A percentile compares a stretch with the other conserved stretches of the same genome.
These are phyloP conservation scores for Fusarium beomiforme DNA, from an alignment of 2,329 filamentous ascomycete genomes.

Conservation along the genomic window DNA sequence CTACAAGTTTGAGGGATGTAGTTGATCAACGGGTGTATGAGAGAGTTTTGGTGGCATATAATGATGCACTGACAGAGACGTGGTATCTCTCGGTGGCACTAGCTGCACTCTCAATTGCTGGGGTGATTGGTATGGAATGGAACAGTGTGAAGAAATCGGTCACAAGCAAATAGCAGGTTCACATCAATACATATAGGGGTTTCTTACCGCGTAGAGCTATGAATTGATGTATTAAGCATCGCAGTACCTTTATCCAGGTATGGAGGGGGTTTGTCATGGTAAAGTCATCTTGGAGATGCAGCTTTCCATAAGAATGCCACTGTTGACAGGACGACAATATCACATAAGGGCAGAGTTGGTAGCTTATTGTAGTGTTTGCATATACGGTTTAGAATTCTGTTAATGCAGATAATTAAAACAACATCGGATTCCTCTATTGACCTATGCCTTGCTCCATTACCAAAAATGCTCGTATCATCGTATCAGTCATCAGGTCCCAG, in stretches of 20 bases:
- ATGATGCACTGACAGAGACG: background rate
- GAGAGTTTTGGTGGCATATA: background rate
- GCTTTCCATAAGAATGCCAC: too few relatives aligned
- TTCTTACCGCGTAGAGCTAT: too few relatives aligned
- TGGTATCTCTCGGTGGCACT: background rate
- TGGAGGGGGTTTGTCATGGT: background rate
- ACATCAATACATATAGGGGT: too few relatives aligned
- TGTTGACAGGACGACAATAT: too few relatives aligned
- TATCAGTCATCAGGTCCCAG: background rate
- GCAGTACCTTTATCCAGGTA: background rate
- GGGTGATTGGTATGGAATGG: background rate
- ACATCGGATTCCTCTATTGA: background rate
- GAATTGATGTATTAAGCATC: background rate
- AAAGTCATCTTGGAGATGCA: too few relatives aligned
- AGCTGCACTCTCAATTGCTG: background rate
- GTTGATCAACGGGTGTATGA: background rate
- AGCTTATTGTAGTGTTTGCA: background rate
- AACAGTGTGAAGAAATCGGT: background rate
- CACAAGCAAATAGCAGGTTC: background rate
- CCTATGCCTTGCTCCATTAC: too few relatives aligned
- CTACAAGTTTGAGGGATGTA: background rate
- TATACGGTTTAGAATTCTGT: background rate
- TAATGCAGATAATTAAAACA: background rate
- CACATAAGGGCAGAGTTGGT: background rate
- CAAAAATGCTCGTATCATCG: too few relatives aligned